These are phyloP conservation scores for Triangularia setosa DNA, from an alignment of 2,329 filamentous ascomycete species.

Conservation along the genomic window DNA sequence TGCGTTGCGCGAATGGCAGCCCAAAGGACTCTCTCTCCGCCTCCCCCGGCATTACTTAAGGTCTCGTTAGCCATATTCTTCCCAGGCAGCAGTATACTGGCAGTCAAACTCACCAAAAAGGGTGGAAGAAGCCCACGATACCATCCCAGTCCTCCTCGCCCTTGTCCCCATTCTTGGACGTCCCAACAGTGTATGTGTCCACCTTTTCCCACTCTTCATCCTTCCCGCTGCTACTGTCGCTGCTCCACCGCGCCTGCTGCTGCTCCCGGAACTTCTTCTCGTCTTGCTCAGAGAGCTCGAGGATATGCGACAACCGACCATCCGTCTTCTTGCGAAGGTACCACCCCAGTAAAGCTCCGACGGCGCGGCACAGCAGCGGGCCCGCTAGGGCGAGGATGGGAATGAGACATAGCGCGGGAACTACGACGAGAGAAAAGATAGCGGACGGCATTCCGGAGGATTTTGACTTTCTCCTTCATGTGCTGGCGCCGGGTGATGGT, in stretches of 20 bases:
- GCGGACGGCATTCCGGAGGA: slow-evolving; percentile 13
- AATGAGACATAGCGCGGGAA: slow-evolving; percentile 11
- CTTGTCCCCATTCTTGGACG: slow-evolving; percentile 37
- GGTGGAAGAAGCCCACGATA: slow-evolving; percentile 94
- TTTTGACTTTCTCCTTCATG: slow-evolving; percentile 8
- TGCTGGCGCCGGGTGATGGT: not conserved
- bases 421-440: slow-evolving; percentile 12
- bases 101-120: slow-evolving; percentile 71
- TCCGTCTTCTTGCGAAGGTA: slow-evolving; percentile 61
- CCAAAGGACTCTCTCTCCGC: slow-evolving; percentile 94
- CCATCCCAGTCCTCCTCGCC: slow-evolving; percentile 68
- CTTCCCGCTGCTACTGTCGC: slow-evolving; percentile 24
- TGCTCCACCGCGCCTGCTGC: slow-evolving; percentile 39
- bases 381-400: slow-evolving; percentile 22
- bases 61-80: slow-evolving; percentile 9
- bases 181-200: slow-evolving; percentile 41
- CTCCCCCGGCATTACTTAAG: slow-evolving; percentile 84
- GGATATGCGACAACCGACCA: slow-evolving; percentile 55
- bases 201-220: slow-evolving; percentile 71
- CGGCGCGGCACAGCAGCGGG: slow-evolving; percentile 35
- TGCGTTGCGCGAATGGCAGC: slow-evolving; percentile 91
- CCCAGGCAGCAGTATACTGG: not conserved
- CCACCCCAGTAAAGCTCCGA: slow-evolving; percentile 51
- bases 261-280: slow-evolving; percentile 36
- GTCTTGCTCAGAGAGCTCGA: slow-evolving; percentile 48